Base-by-base conservation (phyloP, 2,329 filamentous ascomycete species). In the Colletotrichum cordylinicola region DNA sequence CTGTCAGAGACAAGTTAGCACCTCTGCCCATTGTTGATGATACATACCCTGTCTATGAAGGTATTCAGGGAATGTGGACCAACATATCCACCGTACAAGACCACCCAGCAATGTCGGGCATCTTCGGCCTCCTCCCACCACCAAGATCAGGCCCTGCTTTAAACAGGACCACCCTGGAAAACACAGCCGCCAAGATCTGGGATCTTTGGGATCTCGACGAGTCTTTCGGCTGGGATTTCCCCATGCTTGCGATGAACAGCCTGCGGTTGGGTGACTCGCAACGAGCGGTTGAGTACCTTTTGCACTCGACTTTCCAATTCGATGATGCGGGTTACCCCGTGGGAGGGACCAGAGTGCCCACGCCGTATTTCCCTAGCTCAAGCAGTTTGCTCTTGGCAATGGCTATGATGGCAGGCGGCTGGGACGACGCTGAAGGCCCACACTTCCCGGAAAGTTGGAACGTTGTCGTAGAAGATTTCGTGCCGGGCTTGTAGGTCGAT, bases 361-460 rank as follows among this genome's bases (percentile, higher is more conserved):
- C 90, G 33, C 90, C 90, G 12, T 92, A 92, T 80, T 90, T 92
- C 73, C 90, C 90, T 0, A 87, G 86, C 24, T 85, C 86, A 43
- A 85, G 87, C 4, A 85, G 85, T 2, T 82, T 92, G 74, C 77
- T 92, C 78, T 79, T 90, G 37, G 89, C 88, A 1, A 83, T 89
- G 73, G 90, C 88, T 4, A 90, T 91, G 89, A 88, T 91, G 87
- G 87, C 88, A 13, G 89, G 88, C 2, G 90, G 88, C 0, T 91
- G 90, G 90, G 89, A 91, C 78, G 88, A 85, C 3, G 80, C 79
- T 62, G 84, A 85, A n/a, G 88, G 84, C 9, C 76, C 81, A 39
- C 84, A 89, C 66, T 90, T 89, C 76, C 89, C 89, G 0, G 79
- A 82, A 21, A 84, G 79, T 0, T 91, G 89, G 90, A 80, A 86